Conservation (phyloP, 768 basidiomycete genomes). For the Pisolithus microcarpus region DNA sequence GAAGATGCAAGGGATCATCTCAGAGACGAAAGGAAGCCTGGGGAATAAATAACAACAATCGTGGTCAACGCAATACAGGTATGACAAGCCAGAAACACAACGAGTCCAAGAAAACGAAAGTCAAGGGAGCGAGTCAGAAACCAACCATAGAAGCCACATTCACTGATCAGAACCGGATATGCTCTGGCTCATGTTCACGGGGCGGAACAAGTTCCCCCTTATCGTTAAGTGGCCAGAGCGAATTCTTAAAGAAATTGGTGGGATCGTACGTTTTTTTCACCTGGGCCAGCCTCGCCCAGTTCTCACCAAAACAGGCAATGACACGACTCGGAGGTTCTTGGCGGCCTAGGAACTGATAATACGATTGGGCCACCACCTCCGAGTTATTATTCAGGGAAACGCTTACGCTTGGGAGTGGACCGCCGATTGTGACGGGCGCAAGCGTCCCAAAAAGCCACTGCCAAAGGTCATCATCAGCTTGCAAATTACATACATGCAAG, state of each 20-base stretch:
- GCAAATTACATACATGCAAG: neutral
- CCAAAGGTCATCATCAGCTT: slow-evolving; percentile 4
- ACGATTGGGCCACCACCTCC: slow-evolving; percentile 12
- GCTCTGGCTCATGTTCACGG: slow-evolving; percentile 52
- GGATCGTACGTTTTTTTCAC: slow-evolving; percentile 79
- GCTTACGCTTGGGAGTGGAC: slow-evolving; percentile 79
- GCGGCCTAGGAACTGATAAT: slow-evolving; percentile 64
- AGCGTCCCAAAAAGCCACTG: slow-evolving; percentile 80
- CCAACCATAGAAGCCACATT: neutral
- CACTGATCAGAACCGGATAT: slow-evolving; percentile 16
- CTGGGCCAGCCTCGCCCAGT: slow-evolving; percentile 62
- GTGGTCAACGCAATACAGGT: no score
- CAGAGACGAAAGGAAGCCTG: neutral
- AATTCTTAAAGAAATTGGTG: slow-evolving; percentile 62
- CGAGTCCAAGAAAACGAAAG: neutral
- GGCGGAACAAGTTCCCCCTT: slow-evolving; percentile 49
- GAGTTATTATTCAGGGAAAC: slow-evolving; percentile 11
- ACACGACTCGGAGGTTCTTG: slow-evolving; percentile 57
- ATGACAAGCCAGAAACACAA: neutral
- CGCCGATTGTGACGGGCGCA: slow-evolving; percentile 64
- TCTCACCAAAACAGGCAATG: slow-evolving; percentile 63
- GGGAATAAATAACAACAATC: neutral
- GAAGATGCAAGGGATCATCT: no score
- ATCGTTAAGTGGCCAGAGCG: slow-evolving; percentile 72
- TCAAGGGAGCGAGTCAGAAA: neutral